Evolutionary conservation across 257 asterid genomes (phyloP).

Genomic region (Coffea eugenioides): DNA sequence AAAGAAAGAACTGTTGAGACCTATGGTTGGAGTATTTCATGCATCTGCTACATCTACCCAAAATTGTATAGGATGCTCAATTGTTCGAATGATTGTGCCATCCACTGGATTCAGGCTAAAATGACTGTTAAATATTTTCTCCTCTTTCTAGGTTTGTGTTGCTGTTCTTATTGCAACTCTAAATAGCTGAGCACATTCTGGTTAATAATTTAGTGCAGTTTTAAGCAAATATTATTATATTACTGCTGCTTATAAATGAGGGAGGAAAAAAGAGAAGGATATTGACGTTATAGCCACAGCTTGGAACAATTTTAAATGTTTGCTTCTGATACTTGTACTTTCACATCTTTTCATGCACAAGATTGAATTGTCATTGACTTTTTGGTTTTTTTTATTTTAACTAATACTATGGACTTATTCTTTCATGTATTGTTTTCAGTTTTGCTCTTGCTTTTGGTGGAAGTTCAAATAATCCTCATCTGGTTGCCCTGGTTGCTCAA

Average conservation of each 20-base stretch:
- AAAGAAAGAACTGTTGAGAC: not conserved
- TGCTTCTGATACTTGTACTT: not conserved
- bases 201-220: not conserved
- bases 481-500: constrained; percentile 96
- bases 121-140: not conserved
- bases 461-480: constrained; percentile 66
- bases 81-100: not conserved
- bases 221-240: not conserved
- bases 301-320: not conserved
- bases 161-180: not conserved
- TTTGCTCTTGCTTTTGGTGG: constrained; percentile 90
- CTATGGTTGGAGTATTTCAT: not conserved
- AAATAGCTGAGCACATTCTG: not conserved
- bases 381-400: not conserved
- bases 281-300: not conserved
- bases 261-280: not conserved
- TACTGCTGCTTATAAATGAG: not conserved
- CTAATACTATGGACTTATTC: not conserved
- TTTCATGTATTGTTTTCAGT: constrained; percentile 43
- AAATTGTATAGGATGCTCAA: not conserved
- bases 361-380: not conserved
- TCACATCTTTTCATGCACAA: not conserved
- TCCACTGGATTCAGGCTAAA: not conserved
- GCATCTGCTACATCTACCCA: not conserved
- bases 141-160: not conserved